A percentile compares a stretch with the other conserved stretches of the same genome.
phyloP scores from a whole-genome alignment of 192 early-diverging fungal species.

The Cetraspora pellucida region DNA sequence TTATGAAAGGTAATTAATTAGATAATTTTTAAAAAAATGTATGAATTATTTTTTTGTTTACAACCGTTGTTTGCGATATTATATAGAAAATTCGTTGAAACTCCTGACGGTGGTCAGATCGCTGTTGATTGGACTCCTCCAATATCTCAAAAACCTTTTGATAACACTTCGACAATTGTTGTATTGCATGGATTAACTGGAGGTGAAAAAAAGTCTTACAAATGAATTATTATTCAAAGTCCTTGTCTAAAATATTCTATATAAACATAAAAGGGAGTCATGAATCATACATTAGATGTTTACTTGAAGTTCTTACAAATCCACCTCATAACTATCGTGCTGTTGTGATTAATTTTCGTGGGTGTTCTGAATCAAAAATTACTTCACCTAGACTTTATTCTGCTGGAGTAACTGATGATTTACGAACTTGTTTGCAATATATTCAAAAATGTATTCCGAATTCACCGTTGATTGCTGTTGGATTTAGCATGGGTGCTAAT shows the following conservation, averaged over 20 bases:
- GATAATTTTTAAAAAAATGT: background rate
- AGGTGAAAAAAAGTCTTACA: constrained; percentile 40
- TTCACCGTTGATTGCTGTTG: constrained; percentile 76
- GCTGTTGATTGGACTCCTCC: constrained; percentile 87
- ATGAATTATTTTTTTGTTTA: constrained; percentile 22
- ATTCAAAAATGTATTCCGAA: constrained; percentile 58
- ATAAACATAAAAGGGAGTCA: constrained; percentile 52
- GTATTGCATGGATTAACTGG: constrained; percentile 92
- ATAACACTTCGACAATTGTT: constrained; percentile 75
- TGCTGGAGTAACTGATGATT: constrained; percentile 82
- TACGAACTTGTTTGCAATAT: constrained; percentile 59
- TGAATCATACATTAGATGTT: constrained; percentile 83
- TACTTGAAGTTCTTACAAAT: constrained; percentile 63
- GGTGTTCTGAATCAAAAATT: constrained; percentile 81
- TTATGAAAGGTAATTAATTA: constrained; percentile 67
- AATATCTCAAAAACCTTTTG: constrained; percentile 52
- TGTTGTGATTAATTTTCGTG: constrained; percentile 89
- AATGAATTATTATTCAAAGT: background rate
- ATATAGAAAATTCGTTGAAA: constrained; percentile 57
- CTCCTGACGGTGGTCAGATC: constrained; percentile 84
- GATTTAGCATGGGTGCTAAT: constrained; percentile 92
- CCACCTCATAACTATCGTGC: constrained; percentile 66
- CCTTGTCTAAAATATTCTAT: too few species aligned
- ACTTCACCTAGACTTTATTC: constrained; percentile 80
- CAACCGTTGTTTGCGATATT: background rate